Base-by-base conservation (phyloP, 1,139 yeast genomes). In the Torulaspora globosa region DNA sequence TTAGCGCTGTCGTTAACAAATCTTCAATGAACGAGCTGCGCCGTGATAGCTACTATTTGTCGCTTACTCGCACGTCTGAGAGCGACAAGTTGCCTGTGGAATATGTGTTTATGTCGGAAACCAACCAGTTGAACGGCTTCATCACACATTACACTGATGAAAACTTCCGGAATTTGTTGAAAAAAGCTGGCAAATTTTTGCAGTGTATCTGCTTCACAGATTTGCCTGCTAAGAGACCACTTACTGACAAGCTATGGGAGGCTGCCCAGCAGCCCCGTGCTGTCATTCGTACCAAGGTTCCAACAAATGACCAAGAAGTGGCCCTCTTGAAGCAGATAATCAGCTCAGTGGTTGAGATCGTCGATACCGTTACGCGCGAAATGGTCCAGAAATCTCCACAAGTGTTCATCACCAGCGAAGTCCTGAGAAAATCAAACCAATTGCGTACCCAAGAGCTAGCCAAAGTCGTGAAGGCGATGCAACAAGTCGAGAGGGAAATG, bases 21-120 rank as follows among this genome's bases (percentile, higher is more conserved):
- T 74, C 80, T 46, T 79, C 80, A 52, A 88, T 92, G 97, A 81
- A 82, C 65, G 75, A 77, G 47, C 73, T 75, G 51, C 85, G 97
- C 70, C 80, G 75, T 41, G 79, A 78, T 52, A 83, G 85, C 70
- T 92, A 88, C 70, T 90, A 72, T 69, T 73, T 90, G 62, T 84
- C 96, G 1, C 75, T 90, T 62, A 87, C 97, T 56, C 85, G 79
- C 59, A 88, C 96, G 33, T 62, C 84, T 32, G 80, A 76, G 59
- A 82, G 89, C 26, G 66, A 76, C 26, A 74, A 76, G 57, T 72
- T 90, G 58, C 96, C 97, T 39, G 62, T 70, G 44, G 79, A 84
- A 48, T 84, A 77, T 63, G 96, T 89, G 18, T 87, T 80, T 70
- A 90, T 92, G 98, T 75, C 87, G 58, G 98, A 92, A 72, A 80